A percentile compares a stretch with the other conserved stretches of the same genome.
These are phyloP conservation scores for Barbatosphaeria neglecta DNA, from an alignment of 495 filamentous ascomycete genomes.

Conservation along the genomic window DNA sequence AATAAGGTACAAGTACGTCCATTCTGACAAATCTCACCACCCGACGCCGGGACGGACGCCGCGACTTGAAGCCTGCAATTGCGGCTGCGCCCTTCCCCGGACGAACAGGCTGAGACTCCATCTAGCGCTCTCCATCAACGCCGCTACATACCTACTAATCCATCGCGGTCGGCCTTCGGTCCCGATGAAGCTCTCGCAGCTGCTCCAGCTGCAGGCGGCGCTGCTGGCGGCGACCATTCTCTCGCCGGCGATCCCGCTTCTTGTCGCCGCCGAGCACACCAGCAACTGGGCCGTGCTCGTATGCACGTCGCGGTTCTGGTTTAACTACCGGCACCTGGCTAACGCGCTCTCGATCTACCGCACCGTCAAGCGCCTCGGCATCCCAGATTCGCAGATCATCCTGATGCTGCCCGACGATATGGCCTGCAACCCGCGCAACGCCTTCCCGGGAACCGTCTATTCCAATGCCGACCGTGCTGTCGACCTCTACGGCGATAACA, in stretches of 20 bases:
- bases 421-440: slow-evolving; percentile 97
- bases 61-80: too few species aligned
- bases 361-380: slow-evolving; percentile 94
- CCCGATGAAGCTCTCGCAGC: slow-evolving; percentile 26
- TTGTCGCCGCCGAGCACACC: slow-evolving; percentile 64
- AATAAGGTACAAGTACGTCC: too few species aligned
- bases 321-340: slow-evolving; percentile 97
- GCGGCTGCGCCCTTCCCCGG: too few species aligned
- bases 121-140: too few species aligned
- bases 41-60: too few species aligned
- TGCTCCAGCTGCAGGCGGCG: slow-evolving; percentile 27
- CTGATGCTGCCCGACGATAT: slow-evolving; percentile 99
- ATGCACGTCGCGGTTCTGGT: slow-evolving; percentile 98
- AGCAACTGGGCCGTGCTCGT: slow-evolving; percentile 98
- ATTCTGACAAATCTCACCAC: too few species aligned
- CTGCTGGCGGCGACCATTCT: slow-evolving; percentile 33
- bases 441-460: slow-evolving; percentile 95
- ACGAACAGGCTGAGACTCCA: too few species aligned
- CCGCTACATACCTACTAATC: background rate
- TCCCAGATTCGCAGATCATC: slow-evolving; percentile 97
- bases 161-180: background rate
- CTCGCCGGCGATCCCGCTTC: slow-evolving; percentile 19
- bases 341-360: slow-evolving; percentile 97
- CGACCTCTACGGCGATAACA: slow-evolving; percentile 96
- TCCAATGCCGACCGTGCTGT: slow-evolving; percentile 93